Evolutionary conservation across 495 filamentous ascomycete species (phyloP), one percentile per base, ranked within the genome.

Genomic region (Penicillium odoratum): DNA sequence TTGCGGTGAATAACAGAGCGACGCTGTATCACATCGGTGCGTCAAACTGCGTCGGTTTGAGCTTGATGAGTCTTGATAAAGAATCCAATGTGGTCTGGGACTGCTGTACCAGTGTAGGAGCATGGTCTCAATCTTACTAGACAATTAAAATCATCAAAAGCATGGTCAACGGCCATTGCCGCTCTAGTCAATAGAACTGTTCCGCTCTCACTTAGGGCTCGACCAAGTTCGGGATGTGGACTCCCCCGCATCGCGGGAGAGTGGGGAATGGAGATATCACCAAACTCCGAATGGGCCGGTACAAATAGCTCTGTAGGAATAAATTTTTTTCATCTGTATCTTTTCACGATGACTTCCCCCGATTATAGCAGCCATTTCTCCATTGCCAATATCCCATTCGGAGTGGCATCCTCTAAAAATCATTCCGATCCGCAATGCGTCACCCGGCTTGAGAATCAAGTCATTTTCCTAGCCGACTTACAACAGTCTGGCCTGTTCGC

Each of bases 371-470:
- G 56, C 33, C 69, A 70, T 21, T 74, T 70, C 53, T 70, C 90
- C 15, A 72, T 95, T 40, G 74, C 82, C 60, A 96, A 97, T 70
- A 85, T 96, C 57, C 92, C 92, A 7, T 93, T 93, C 69, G 91
- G 91, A 56, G 85, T 95, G 59, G 86, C 93, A 61, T 82, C 77
- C 18, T 89, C 85, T 3, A 52, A 75, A 5, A 53, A 61, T 9
- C 74, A 85, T 63, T 67, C 75, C 1, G 65, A 65, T 38, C 84
- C 78, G 4, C 69, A 68, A 67, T 67, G 66, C 56, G 68, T 62
- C 25, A 72, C 66, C 53, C 66, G 64, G 34, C 56, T 71, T 13
- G 40, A 71, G 26, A 69, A 68, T 47, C 59, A 55, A 15, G 65
- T 69, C 25, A 63, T 71, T 45, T 69, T 74, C 47, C 65, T 74